phyloP scores from a whole-genome alignment of 805 yeast species.

The Naumovozyma baii region DNA sequence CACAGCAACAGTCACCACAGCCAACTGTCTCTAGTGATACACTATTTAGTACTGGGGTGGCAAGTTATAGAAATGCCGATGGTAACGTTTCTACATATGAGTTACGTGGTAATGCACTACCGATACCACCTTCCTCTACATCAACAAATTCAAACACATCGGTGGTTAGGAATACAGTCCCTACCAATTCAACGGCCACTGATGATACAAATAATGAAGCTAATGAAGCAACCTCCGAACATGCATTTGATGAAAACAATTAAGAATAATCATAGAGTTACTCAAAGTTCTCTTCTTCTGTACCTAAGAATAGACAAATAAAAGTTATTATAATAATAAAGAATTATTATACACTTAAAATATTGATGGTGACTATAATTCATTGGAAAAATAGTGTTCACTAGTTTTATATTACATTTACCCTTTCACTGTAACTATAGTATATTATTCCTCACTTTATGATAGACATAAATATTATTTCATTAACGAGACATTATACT shows the following conservation, averaged over 20 bases:
- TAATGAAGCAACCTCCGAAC: neutral
- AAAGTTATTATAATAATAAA: too few relatives aligned
- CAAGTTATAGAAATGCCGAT: conserved; percentile 23
- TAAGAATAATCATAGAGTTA: neutral
- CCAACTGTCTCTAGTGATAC: neutral
- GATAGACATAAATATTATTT: too few relatives aligned
- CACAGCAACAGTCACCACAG: neutral
- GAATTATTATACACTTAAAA: too few relatives aligned
- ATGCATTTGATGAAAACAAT: neutral
- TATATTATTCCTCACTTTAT: too few relatives aligned
- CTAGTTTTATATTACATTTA: too few relatives aligned
- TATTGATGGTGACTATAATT: too few relatives aligned
- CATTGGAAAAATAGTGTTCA: too few relatives aligned
- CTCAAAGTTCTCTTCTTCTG: too few relatives aligned
- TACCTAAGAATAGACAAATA: too few relatives aligned
- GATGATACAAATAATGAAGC: neutral
- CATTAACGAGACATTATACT: too few relatives aligned
- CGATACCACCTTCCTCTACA: neutral
- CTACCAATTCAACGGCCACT: neutral
- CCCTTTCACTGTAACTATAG: too few relatives aligned
- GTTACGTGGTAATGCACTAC: conserved; percentile 5
- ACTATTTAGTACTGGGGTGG: conserved; percentile 27
- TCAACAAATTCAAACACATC: neutral
- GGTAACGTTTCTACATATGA: conserved; percentile 24
- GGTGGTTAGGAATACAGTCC: neutral